phyloP scores from a whole-genome alignment of 345 rosid genomes.

The Eucalyptus sideroxylon region DNA sequence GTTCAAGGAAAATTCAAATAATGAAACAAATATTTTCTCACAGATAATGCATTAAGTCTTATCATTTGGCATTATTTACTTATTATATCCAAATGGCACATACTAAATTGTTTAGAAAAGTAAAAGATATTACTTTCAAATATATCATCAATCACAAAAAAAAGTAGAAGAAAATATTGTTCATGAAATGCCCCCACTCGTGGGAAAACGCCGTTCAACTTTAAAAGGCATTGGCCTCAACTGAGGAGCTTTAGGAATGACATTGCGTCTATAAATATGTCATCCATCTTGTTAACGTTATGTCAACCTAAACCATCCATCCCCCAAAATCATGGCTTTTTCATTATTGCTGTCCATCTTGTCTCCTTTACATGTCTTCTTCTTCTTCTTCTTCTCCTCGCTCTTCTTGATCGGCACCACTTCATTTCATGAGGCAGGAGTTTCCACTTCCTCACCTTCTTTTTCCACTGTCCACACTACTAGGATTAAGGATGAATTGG shows the following conservation, averaged over 20 bases:
- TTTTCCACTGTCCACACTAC: rapidly evolving
- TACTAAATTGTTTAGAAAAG: rapidly evolving
- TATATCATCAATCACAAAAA: rapidly evolving
- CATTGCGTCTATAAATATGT: rapidly evolving
- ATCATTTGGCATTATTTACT: no score
- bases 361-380: not conserved
- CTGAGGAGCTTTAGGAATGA: not conserved
- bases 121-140: not conserved
- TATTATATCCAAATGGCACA: not conserved
- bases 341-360: rapidly evolving
- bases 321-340: not conserved
- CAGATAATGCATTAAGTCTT: no score
- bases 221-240: not conserved
- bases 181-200: rapidly evolving
- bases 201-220: rapidly evolving
- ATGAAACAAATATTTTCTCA: no score
- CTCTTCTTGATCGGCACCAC: not conserved
- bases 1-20: no score
- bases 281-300: not conserved
- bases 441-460: not conserved
- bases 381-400: not conserved
- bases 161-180: no score
- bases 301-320: not conserved
- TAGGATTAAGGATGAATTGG: rapidly evolving
- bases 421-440: not conserved